Conservation (phyloP, 768 basidiomycete species). For the Favolaschia claudopus region DNA sequence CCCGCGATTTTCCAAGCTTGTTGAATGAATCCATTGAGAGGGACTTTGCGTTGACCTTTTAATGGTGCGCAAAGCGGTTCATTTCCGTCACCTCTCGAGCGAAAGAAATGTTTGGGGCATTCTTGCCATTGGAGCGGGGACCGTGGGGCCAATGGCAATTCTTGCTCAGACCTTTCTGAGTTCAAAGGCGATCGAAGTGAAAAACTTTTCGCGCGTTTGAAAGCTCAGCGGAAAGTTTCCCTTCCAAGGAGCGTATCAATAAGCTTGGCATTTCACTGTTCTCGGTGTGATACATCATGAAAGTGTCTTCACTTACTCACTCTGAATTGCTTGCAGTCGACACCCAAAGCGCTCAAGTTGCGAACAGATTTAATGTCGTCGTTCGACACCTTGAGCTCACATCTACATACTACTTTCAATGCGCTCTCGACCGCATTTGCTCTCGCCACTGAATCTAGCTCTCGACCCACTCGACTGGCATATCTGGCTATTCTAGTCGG, state of each 20-base stretch:
- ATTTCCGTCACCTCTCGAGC: too few relatives aligned
- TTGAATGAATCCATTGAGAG: too few relatives aligned
- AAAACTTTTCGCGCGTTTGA: too few relatives aligned
- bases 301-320: background rate
- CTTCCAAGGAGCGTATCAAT: background rate
- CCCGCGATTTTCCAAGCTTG: too few relatives aligned
- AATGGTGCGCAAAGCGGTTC: too few relatives aligned
- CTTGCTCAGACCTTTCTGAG: too few relatives aligned
- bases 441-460: conserved; percentile 16
- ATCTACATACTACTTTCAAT: conserved; percentile 77
- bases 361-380: conserved; percentile 68
- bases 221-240: too few relatives aligned
- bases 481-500: conserved; percentile 74
- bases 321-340: conserved; percentile 39
- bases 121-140: too few relatives aligned
- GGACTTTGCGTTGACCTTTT: too few relatives aligned
- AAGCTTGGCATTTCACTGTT: background rate
- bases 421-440: conserved; percentile 76
- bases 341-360: conserved; percentile 61
- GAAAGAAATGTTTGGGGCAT: too few relatives aligned
- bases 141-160: too few relatives aligned
- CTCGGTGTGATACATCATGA: background rate
- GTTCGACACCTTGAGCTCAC: conserved; percentile 76
- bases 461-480: conserved; percentile 36
- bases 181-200: too few relatives aligned